Evolutionary conservation across 768 basidiomycete genomes (phyloP).

Genomic region (Suillus ampliporus): DNA sequence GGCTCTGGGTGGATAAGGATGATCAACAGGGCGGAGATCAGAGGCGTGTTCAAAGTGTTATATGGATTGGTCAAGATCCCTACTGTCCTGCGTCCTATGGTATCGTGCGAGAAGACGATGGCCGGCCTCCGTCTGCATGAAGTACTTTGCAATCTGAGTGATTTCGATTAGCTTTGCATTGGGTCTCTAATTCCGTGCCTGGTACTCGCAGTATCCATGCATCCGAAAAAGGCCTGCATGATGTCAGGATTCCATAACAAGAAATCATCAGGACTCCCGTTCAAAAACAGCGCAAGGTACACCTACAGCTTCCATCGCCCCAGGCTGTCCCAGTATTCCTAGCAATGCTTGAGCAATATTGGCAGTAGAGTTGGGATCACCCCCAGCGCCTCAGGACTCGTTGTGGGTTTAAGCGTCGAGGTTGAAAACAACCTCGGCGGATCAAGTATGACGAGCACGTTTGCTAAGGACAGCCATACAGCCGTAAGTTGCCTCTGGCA

Average conservation of each 20-base stretch:
- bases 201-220: conserved; percentile 70
- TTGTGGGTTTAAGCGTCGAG: conserved; percentile 54
- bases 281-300: neutral
- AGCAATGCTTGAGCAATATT: conserved; percentile 64
- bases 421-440: conserved; percentile 56
- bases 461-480: conserved; percentile 84
- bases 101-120: too few relatives aligned
- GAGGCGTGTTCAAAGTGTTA: too few relatives aligned
- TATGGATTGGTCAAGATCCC: too few relatives aligned
- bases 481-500: conserved; percentile 74
- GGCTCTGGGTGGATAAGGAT: conserved; percentile 68
- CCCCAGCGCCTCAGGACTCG: conserved; percentile 57
- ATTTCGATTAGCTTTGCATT: neutral
- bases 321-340: conserved; percentile 54
- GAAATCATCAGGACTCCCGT: conserved; percentile 16
- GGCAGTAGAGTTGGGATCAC: conserved; percentile 63
- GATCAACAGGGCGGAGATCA: too few relatives aligned
- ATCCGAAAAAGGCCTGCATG: conserved; percentile 87
- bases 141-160: neutral
- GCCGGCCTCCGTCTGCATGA: too few relatives aligned
- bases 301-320: conserved; percentile 74
- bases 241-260: conserved; percentile 82
- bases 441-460: conserved; percentile 79
- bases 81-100: too few relatives aligned
- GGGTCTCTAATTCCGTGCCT: neutral